Evolutionary conservation across 352 stramenopile genomes (phyloP).

Genomic region (Phytophthora pinifolia): DNA sequence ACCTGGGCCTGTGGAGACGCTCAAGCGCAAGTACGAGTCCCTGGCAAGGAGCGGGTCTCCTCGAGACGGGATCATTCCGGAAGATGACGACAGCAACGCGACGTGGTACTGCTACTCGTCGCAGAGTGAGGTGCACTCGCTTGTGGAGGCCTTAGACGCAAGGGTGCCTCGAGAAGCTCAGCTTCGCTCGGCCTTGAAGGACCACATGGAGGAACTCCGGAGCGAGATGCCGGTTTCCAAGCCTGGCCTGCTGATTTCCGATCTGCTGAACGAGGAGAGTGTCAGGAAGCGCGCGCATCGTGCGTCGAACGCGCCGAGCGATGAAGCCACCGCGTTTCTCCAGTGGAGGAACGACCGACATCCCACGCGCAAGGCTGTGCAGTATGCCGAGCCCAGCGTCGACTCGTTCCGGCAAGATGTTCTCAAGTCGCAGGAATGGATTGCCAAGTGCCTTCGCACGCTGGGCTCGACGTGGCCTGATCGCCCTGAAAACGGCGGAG

Average conservation of each 20-base stretch:
- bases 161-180: constrained; percentile 49
- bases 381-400: constrained; percentile 36
- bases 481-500: constrained; percentile 30
- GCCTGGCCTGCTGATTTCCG: constrained; percentile 70
- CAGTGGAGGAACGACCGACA: constrained; percentile 72
- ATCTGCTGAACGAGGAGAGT: constrained; percentile 67
- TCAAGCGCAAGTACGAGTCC: constrained; percentile 51
- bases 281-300: constrained; percentile 48
- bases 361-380: constrained; percentile 23
- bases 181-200: constrained; percentile 47
- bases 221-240: constrained; percentile 74
- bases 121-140: constrained; percentile 54
- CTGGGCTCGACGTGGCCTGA: constrained; percentile 67
- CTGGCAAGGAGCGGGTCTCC: constrained; percentile 31
- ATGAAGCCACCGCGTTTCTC: constrained; percentile 36
- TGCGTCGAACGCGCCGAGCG: constrained; percentile 1
- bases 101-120: constrained; percentile 73
- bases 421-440: constrained; percentile 56
- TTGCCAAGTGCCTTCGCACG: constrained; percentile 62
- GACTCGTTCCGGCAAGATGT: constrained; percentile 62
- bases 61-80: constrained; percentile 19
- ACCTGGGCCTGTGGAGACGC: constrained; percentile 38
- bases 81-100: constrained; percentile 30
- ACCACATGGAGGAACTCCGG: constrained; percentile 63
- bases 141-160: constrained; percentile 61